Evolutionary conservation across 306 rosid species (phyloP), one percentile per base, ranked within the genome.

Genomic region (Pyrus pyrifolia): DNA sequence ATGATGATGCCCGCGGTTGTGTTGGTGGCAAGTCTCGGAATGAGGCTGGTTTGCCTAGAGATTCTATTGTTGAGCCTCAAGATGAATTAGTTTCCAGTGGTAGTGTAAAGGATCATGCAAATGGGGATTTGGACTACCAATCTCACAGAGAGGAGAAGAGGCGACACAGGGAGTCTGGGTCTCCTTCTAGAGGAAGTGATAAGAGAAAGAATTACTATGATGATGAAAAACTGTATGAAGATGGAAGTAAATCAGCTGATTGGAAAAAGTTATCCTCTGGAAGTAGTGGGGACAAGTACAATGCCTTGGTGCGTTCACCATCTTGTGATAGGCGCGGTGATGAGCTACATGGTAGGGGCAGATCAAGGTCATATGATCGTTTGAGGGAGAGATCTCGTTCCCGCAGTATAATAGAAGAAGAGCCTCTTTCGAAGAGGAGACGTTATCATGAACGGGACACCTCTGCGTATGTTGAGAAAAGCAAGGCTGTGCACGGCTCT

Each of bases 361-460:
- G 81, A 78, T 88, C 99, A 52, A 86, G 84, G 82, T 93, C 93
- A 22, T 76, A 65, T 70, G 87, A 86, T 78, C 89, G 51, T 78
- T 68, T 84, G 51, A 84, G 90, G 73, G 92, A 82, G 74, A 84
- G 88, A 81, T 88, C 97, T 71, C 81, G 72, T 66, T 87, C 96
- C 53, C 84, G 68, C 30, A 84, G 90, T 82, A 79, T 82, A 14
- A 68, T 77, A 68, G 98, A 95, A 30, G 97, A 89, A 73, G 88
- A 88, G 85, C 79, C 78, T 46, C 81, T 75, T 63, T 83, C 80
- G 11, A 95, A 78, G 82, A 83, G 84, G 73, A 83, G 88, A 68
- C 69, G 67, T 75, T 76, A 76, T 72, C 71, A 25, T 67, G 90
- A 83, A 46, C 61, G 19, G 51, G 93, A 76, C 27, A 57, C 65